These are phyloP conservation scores for Ogataea angusta DNA, from an alignment of 805 yeast species.

Conservation along the genomic window DNA sequence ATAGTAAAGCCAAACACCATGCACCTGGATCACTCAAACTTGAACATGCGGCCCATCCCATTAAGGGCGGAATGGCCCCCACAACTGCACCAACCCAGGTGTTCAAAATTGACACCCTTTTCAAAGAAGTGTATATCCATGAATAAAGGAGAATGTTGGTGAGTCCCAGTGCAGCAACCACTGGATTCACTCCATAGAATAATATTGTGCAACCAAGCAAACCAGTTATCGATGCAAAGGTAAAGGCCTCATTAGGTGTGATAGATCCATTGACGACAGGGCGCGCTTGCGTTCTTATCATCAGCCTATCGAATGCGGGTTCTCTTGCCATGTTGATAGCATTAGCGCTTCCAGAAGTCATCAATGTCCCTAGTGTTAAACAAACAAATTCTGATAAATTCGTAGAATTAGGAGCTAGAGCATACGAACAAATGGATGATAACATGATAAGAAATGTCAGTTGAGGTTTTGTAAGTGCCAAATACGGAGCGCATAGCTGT, in stretches of 20 bases:
- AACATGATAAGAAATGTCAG: slow-evolving; percentile 83
- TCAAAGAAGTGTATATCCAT: slow-evolving; percentile 88
- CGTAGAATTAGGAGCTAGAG: slow-evolving; percentile 81
- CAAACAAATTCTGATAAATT: slow-evolving; percentile 66
- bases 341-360: slow-evolving; percentile 92
- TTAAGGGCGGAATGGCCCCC: slow-evolving; percentile 96
- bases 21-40: slow-evolving; percentile 83
- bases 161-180: slow-evolving; percentile 79
- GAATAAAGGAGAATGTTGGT: slow-evolving; percentile 79
- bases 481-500: slow-evolving; percentile 54
- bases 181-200: slow-evolving; percentile 78
- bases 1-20: slow-evolving; percentile 85
- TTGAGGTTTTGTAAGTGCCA: slow-evolving; percentile 87
- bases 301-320: slow-evolving; percentile 79
- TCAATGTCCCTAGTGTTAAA: slow-evolving; percentile 78
- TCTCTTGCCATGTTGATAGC: slow-evolving; percentile 97
- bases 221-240: slow-evolving; percentile 77
- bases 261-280: slow-evolving; percentile 87
- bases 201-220: slow-evolving; percentile 64
- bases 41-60: slow-evolving; percentile 98
- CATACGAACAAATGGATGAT: slow-evolving; percentile 91
- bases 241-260: slow-evolving; percentile 71
- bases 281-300: slow-evolving; percentile 84
- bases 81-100: slow-evolving; percentile 99
- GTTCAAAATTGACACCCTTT: slow-evolving; percentile 77